Evolutionary conservation across 208 protist species (phyloP).

Genomic region (Phytomonas francai): DNA sequence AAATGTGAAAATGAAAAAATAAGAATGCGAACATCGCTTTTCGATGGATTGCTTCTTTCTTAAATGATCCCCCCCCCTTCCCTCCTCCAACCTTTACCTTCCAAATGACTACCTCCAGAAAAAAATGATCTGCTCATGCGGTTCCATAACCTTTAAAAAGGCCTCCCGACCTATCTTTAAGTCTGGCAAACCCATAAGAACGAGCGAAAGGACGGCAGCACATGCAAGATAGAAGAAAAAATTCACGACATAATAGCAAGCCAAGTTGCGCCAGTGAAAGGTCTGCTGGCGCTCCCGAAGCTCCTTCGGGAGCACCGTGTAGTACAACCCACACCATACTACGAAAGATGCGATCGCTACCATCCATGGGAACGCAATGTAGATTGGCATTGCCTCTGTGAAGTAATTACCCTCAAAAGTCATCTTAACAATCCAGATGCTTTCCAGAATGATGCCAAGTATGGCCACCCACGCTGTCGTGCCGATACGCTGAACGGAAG

Average conservation of each 20-base stretch:
- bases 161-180: constrained; percentile 48
- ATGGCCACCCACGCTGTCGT: constrained; percentile 85
- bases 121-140: constrained; percentile 48
- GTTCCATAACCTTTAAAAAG: constrained; percentile 51
- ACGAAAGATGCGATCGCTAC: constrained; percentile 30
- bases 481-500: constrained; percentile 73
- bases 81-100: background rate
- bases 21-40: background rate
- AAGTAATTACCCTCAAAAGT: constrained; percentile 73
- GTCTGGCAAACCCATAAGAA: constrained; percentile 77
- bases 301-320: constrained; percentile 21
- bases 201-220: constrained; percentile 42
- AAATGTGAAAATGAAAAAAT: background rate
- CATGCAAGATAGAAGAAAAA: constrained; percentile 53
- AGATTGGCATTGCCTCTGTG: constrained; percentile 47
- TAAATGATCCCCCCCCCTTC: background rate
- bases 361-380: constrained; percentile 73
- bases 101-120: constrained; percentile 30
- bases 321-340: constrained; percentile 70
- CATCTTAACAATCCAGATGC: constrained; percentile 65
- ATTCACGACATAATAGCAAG: constrained; percentile 24
- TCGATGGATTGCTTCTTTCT: background rate
- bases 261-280: background rate
- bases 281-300: constrained; percentile 26
- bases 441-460: constrained; percentile 67